These are phyloP conservation scores for Helianthus tuberosus DNA, from an alignment of 129 eudicot genomes.

Conservation along the genomic window DNA sequence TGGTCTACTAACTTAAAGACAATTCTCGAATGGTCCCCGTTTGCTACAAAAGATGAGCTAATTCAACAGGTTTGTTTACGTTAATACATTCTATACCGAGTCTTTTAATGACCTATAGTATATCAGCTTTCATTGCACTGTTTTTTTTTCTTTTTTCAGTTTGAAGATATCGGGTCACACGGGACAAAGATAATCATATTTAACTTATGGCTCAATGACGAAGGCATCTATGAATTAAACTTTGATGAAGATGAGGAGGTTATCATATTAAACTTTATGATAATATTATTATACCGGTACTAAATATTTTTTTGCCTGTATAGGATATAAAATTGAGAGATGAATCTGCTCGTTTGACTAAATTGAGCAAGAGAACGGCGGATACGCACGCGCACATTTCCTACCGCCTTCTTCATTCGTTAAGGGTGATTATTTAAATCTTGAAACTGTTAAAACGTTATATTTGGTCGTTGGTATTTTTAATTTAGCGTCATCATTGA, in stretches of 20 bases:
- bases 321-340: constrained; percentile 91
- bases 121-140: constrained; percentile 19
- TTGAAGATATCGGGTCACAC: constrained; percentile 64
- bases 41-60: constrained; percentile 65
- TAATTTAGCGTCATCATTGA: constrained; percentile 5
- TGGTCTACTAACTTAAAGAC: constrained; percentile 86
- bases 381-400: constrained; percentile 77
- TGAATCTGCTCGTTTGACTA: constrained; percentile 57
- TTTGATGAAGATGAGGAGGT: constrained; percentile 83
- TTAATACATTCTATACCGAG: constrained; percentile 12
- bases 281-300: neutral
- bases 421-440: constrained; percentile 54
- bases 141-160: constrained; percentile 34
- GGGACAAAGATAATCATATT: constrained; percentile 57
- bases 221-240: constrained; percentile 78
- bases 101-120: constrained; percentile 10
- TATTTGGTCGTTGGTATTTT: constrained; percentile 6
- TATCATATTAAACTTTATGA: neutral
- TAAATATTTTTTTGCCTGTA: constrained; percentile 8
- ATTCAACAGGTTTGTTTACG: constrained; percentile 65
- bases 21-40: constrained; percentile 96
- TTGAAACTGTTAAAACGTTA: neutral
- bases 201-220: constrained; percentile 78
- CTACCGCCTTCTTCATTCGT: constrained; percentile 71
- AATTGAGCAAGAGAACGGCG: constrained; percentile 45